Base-by-base conservation (phyloP, 2,329 filamentous ascomycete genomes). In the Paracoccidioides brasiliensis region DNA sequence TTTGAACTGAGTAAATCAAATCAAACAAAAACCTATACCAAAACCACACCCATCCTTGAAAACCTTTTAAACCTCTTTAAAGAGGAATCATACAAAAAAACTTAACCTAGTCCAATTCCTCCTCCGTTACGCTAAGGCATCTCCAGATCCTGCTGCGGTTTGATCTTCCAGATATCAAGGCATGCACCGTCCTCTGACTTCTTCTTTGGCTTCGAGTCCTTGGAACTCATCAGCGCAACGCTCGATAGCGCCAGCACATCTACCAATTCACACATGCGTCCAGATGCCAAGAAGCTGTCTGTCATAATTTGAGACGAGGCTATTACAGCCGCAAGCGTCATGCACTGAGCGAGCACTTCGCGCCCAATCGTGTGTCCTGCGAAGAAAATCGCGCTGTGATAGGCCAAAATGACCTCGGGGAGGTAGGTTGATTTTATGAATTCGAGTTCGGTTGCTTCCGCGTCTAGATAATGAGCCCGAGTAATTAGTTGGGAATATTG, bases 311-410 rank as follows among this genome's bases (percentile, higher is more conserved):
- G 83, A 58, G 78, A 80, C 60, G 83, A 81, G 56, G 85, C 82
- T 1, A 91, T 88, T 52, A 95, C 79, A 2, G 83, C 82, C 0
- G 89, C 84, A 14, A 98, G 76, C 57, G 95, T 88, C 86, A 98
- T 91, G 64, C 85, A 87, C 66, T 91, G 84, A 32, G 93, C 78
- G 15, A 95, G 77, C 61, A 85, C 80, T 57, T 91, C 87, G 45
- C 89, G 83, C 48, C 83, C 85, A 45, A 94, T 74, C 51, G 81
- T 78, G 49, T 82, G 83, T 3, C 88, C 89, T 0, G 86, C 85
- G 65, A 86, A 86, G 67, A 94, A 86, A 52, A 97, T 75, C 1
- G 86, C 84, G 63, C 81, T 84, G 66, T 93, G 82, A 68, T 93
- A 96, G 2, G 86, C 88, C 52, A 98, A 78, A 44, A 95, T 76